These are phyloP conservation scores for Orbilia quercus DNA, from an alignment of 2,329 filamentous ascomycete species.

Conservation along the genomic window DNA sequence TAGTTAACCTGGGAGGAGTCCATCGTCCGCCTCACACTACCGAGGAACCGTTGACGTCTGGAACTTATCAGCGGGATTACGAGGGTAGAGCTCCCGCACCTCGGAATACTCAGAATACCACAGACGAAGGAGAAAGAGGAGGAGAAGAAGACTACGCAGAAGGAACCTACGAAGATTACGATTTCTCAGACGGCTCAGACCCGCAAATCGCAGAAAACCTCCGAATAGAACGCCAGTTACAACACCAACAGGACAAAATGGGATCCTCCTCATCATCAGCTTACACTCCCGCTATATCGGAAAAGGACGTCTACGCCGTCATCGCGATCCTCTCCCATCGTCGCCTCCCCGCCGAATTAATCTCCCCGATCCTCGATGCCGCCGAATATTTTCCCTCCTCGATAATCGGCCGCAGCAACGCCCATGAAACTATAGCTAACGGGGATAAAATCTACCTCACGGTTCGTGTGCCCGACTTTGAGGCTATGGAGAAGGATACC, in stretches of 20 bases:
- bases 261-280: too few relatives aligned
- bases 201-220: too few relatives aligned
- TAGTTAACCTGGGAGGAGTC: too few relatives aligned
- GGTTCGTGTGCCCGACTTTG: conserved; percentile 30
- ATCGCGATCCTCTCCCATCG: conserved; percentile 3
- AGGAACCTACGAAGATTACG: not conserved
- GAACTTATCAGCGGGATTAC: conserved; percentile 8
- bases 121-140: not conserved
- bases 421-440: conserved; percentile 3
- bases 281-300: not conserved
- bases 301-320: conserved; percentile 15
- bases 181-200: too few relatives aligned
- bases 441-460: conserved; percentile 31
- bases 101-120: not conserved
- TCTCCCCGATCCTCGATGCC: conserved; percentile 39
- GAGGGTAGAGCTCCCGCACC: not conserved
- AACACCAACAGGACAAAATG: too few relatives aligned
- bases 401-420: too few relatives aligned
- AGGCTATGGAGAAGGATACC: conserved; percentile 30
- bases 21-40: conserved; percentile 1
- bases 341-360: conserved; percentile 20
- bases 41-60: conserved; percentile 2
- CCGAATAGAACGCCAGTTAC: too few relatives aligned
- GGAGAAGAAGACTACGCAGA: conserved; percentile 7
- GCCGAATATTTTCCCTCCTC: conserved; percentile 36